Evolutionary conservation across 768 basidiomycete genomes (phyloP), one percentile per base, ranked within the genome.

Genomic region (Termitomyces sp.): DNA sequence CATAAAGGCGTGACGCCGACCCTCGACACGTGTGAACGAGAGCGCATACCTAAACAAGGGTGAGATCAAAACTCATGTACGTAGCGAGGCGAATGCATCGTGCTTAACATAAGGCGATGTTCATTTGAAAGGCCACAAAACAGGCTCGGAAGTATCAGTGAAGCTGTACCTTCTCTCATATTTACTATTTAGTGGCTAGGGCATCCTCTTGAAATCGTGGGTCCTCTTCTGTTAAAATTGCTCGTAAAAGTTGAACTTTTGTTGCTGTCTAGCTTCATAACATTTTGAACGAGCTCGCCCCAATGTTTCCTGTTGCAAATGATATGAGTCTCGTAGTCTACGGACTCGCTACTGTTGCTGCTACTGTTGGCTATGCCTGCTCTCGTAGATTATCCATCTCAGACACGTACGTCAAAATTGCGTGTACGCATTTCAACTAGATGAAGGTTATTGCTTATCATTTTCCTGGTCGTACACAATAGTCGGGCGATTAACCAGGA

Each of bases 331-430:
- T 81, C 57, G 77, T 82, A 30, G 75, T 82, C 54, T 79, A 76
- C 51, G 79, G 82, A 58, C 71, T 85, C 55, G 82, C 83, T 31
- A 83, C 82, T 15, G 76, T 84, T 60, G 82, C 83, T 53, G 83
- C 82, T 8, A 80, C 79, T 14, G 75, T 84, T 26, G 80, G 83
- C 50, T 85, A 84, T 60, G 79, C 81, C 3, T 83, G 74, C 59
- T 70, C 77, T 21, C 78, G 81, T 50, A 78, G 76, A 55, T 62
- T 70, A 46, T 63, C 60, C 42, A 11, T 44, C 15, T 46, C 63
- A 23, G 68, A 65, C 63, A 63, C 64, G 72, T 73, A 64, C 57
- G 70, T 68, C 59, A 56, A 55, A 38, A 44, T 53, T 52, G 35
- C 53, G 47, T 43, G 45, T 41, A 52, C 37, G 38, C 33, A 41